Conservation (phyloP, 441 rosid genomes). For the Corymbia calophylla region DNA sequence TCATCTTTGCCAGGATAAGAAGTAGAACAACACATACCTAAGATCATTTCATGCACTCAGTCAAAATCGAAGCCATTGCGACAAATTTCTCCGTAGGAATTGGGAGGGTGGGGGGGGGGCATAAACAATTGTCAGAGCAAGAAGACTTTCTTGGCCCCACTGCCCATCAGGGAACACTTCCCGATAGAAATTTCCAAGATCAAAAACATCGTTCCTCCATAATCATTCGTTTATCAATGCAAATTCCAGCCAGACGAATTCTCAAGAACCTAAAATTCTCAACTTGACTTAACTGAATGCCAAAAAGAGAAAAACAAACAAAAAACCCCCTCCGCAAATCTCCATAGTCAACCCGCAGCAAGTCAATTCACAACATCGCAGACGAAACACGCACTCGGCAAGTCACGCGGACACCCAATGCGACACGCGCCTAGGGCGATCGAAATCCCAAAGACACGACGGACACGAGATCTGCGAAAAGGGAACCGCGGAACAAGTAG, state of each 20-base stretch:
- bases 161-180: background rate
- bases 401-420: background rate
- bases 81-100: background rate
- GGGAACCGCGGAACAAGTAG: background rate
- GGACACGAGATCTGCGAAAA: background rate
- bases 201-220: background rate
- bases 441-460: background rate
- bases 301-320: background rate
- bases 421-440: background rate
- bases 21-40: background rate
- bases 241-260: background rate
- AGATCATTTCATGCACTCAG: background rate
- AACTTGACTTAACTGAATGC: background rate
- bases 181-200: background rate
- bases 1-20: background rate
- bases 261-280: background rate
- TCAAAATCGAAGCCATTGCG: background rate
- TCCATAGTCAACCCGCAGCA: background rate
- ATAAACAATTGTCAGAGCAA: background rate
- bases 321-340: background rate
- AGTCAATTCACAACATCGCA: background rate
- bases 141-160: background rate
- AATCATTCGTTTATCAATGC: background rate
- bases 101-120: background rate
- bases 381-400: background rate